A percentile compares a stretch with the other conserved stretches of the same genome.
phyloP scores from a whole-genome alignment of 2,329 filamentous ascomycete genomes.

The Pyrenochaeta sp. region DNA sequence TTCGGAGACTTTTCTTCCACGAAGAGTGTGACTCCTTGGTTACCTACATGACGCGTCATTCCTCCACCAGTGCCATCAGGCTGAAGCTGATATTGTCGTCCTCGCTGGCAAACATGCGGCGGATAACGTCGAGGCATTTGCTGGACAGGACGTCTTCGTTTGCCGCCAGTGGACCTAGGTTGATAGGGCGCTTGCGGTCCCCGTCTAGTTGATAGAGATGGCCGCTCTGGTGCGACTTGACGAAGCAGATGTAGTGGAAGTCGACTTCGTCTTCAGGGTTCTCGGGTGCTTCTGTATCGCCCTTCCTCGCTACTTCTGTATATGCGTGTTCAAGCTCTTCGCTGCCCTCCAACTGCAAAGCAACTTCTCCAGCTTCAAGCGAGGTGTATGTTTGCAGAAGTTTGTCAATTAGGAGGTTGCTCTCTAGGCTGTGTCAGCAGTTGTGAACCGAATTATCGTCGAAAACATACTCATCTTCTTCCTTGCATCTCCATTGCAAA shows the following conservation, averaged over 20 bases:
- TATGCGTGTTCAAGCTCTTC: conserved; percentile 37
- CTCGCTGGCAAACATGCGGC: conserved; percentile 23
- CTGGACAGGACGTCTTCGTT: conserved; percentile 33
- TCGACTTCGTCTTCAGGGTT: conserved; percentile 43
- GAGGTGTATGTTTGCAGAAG: conserved; percentile 16
- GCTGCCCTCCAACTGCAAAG: conserved; percentile 28
- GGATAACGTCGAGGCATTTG: conserved; percentile 27
- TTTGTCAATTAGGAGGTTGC: conserved; percentile 16
- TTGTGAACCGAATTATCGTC: too few relatives aligned
- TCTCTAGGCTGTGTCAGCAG: conserved; percentile 16
- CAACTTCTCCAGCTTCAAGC: conserved; percentile 18
- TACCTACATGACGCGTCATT: conserved; percentile 54
- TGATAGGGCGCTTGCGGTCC: conserved; percentile 38
- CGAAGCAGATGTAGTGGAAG: conserved; percentile 44
- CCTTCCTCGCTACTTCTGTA: conserved; percentile 31
- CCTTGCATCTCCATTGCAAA: conserved; percentile 76
- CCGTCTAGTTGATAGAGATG: conserved; percentile 42
- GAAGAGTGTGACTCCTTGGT: conserved; percentile 62
- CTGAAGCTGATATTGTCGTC: conserved; percentile 33
- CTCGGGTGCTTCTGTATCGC: conserved; percentile 32
- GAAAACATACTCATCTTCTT: conserved; percentile 62
- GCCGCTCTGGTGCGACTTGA: conserved; percentile 31
- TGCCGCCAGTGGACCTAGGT: conserved; percentile 32
- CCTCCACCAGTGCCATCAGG: conserved; percentile 38
- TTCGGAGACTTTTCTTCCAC: conserved; percentile 49